Evolutionary conservation across 768 basidiomycete species (phyloP).

Genomic region (Agaricus blazei): DNA sequence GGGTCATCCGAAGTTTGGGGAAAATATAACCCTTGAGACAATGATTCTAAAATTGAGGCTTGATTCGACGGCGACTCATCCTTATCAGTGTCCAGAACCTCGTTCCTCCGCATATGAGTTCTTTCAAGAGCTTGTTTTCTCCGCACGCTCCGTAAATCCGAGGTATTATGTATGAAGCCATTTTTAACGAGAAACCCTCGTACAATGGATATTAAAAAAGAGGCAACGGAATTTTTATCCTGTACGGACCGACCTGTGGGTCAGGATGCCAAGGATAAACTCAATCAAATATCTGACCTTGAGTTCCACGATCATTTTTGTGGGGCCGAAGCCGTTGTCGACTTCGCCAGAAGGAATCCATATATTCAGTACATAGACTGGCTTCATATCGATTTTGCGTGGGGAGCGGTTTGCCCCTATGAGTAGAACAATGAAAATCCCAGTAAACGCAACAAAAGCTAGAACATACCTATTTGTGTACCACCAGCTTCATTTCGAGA

Average conservation of each 20-base stretch:
- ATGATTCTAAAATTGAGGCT: not conserved
- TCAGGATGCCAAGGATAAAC: slow-evolving; percentile 9
- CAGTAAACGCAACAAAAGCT: not conserved
- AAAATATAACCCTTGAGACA: not conserved
- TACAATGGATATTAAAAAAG: slow-evolving; percentile 55
- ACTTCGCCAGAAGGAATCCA: slow-evolving; percentile 58
- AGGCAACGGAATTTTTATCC: slow-evolving; percentile 52
- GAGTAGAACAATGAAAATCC: slow-evolving; percentile 13
- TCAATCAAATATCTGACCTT: slow-evolving; percentile 37
- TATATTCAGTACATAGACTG: slow-evolving; percentile 81
- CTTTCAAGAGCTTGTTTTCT: slow-evolving; percentile 7
- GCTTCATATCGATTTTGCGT: slow-evolving; percentile 70
- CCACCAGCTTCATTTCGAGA: slow-evolving; percentile 66
- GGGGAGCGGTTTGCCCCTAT: slow-evolving; percentile 67
- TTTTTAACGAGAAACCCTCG: slow-evolving; percentile 61
- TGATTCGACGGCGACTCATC: slow-evolving; percentile 1
- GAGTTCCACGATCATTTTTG: slow-evolving; percentile 63
- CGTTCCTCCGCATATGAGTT: slow-evolving; percentile 47
- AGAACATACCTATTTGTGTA: slow-evolving; percentile 37
- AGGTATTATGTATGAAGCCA: slow-evolving; percentile 38
- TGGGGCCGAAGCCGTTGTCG: slow-evolving; percentile 79
- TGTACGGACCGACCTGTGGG: slow-evolving; percentile 21
- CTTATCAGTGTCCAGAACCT: slow-evolving; percentile 23
- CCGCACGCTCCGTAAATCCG: slow-evolving; percentile 11
- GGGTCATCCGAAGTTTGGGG: not conserved